Conservation (phyloP, 2,329 filamentous ascomycete species). For the Fusarium graminum region DNA sequence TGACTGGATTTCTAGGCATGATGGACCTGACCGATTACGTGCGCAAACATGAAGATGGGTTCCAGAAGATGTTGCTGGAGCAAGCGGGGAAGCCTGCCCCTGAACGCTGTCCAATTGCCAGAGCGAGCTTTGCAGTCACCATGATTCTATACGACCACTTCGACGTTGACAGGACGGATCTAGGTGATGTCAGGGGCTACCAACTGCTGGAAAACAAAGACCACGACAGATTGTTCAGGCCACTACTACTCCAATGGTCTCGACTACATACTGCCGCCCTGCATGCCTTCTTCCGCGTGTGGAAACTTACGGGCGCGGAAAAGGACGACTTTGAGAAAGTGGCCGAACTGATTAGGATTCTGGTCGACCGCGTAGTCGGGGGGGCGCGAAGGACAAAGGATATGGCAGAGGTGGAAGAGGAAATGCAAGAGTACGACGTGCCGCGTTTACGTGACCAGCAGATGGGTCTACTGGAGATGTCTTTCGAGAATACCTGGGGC, state of each 20-base stretch:
- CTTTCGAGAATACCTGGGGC: conserved; percentile 96
- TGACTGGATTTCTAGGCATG: conserved; percentile 90
- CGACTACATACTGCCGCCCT: conserved; percentile 87
- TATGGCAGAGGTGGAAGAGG: conserved; percentile 88
- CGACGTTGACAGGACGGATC: conserved; percentile 86
- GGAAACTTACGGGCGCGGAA: conserved; percentile 90
- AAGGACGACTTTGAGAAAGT: conserved; percentile 94
- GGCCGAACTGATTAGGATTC: conserved; percentile 87
- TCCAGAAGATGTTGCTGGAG: conserved; percentile 91
- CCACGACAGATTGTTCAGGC: conserved; percentile 88
- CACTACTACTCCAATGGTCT: conserved; percentile 92
- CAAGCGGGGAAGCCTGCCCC: conserved; percentile 79
- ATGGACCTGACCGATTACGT: conserved; percentile 98
- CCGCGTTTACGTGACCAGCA: conserved; percentile 83
- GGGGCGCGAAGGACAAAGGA: conserved; percentile 85
- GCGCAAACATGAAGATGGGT: conserved; percentile 89
- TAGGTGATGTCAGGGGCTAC: conserved; percentile 82
- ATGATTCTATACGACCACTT: conserved; percentile 95
- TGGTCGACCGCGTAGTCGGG: conserved; percentile 90
- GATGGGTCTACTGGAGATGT: conserved; percentile 91
- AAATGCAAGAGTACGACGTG: conserved; percentile 86
- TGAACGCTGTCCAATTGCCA: conserved; percentile 87
- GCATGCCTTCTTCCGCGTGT: conserved; percentile 89
- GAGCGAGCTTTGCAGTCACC: conserved; percentile 88
- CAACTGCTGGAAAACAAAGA: conserved; percentile 80